Evolutionary conservation across 768 basidiomycete species (phyloP), one percentile per base, ranked within the genome.

Genomic region (Hypholoma fasciculare): DNA sequence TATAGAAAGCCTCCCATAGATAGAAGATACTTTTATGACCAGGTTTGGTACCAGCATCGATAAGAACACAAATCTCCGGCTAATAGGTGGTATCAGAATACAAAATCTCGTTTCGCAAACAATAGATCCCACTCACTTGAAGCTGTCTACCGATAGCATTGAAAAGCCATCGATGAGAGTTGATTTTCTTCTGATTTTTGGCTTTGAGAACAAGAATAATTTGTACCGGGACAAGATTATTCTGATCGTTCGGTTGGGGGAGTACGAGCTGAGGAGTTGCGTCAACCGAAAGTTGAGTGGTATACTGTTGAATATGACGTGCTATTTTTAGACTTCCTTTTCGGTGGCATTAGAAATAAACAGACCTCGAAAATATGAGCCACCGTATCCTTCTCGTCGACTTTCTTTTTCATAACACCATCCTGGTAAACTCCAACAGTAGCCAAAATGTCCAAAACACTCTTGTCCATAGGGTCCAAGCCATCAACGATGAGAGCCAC

Each of bases 11-110:
- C 61, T 94, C 92, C 93, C 94, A 96, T 8, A 96, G 82, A 69
- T 96, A 93, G 73, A 91, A 98, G 67, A 98, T 94, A 1, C 92
- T 92, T 72, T 96, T 96, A 72, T 93, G 93, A 2, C 94, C 96
- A 1, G 96, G 96, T 72, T 97, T 98, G 6, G 96, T 98, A 61
- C 96, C 96, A 5, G 94, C 96, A 70, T 97, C 96, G 61, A 98
- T 84, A 34, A 98, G 82, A 60, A 96, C 89, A 72, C 94, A 96
- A 49, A 89, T 86, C 67, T 97, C 94, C 5, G 96, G 96, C 85
- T 96, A 49, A 49, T 37, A 34, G 30, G 6, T 11, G 37, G 19
- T 48, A 48, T 12, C 20, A 19, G 56, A 14, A 47, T 30, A 17
- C 48, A 39, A 16, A 36, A 16, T 20, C 12, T 17, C 42, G 43